A percentile compares a stretch with the other conserved stretches of the same genome.
Evolutionary conservation across 306 rosid species (phyloP).

Genomic region (Lupinus albus): DNA sequence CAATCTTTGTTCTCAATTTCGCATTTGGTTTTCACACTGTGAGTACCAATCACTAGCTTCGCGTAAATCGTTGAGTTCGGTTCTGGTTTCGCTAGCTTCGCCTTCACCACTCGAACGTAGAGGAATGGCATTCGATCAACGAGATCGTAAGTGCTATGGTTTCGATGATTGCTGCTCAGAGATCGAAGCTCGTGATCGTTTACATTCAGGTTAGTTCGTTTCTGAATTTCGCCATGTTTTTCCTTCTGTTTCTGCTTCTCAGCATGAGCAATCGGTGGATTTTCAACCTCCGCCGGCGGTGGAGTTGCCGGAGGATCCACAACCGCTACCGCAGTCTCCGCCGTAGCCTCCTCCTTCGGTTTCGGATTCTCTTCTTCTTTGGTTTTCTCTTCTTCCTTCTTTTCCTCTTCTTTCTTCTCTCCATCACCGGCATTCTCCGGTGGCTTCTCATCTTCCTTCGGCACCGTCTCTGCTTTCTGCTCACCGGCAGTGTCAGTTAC

Average conservation of each 20-base stretch:
- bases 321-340: not conserved
- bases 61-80: constrained; percentile 41
- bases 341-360: constrained; percentile 37
- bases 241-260: constrained; percentile 48
- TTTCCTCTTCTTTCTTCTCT: constrained; percentile 44
- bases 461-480: constrained; percentile 33
- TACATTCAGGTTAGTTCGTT: constrained; percentile 39
- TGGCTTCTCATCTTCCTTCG: constrained; percentile 43
- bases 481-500: constrained; percentile 32
- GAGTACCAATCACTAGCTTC: constrained; percentile 81
- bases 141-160: constrained; percentile 62
- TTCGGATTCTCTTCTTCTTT: constrained; percentile 41
- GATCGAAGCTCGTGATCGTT: constrained; percentile 63
- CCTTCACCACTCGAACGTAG: constrained; percentile 67
- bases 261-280: constrained; percentile 47
- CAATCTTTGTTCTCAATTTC: constrained; percentile 68
- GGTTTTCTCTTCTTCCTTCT: constrained; percentile 40
- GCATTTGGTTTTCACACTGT: constrained; percentile 61
- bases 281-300: constrained; percentile 39
- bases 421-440: constrained; percentile 34
- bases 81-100: constrained; percentile 44
- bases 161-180: constrained; percentile 52
- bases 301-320: not conserved
- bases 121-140: constrained; percentile 79
- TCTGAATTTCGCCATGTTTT: constrained; percentile 25